Percentiles rank a stretch among this genome's conserved stretches.
Evolutionary conservation across 2,329 filamentous ascomycete genomes (phyloP).

Genomic region (Ustulina deusta): DNA sequence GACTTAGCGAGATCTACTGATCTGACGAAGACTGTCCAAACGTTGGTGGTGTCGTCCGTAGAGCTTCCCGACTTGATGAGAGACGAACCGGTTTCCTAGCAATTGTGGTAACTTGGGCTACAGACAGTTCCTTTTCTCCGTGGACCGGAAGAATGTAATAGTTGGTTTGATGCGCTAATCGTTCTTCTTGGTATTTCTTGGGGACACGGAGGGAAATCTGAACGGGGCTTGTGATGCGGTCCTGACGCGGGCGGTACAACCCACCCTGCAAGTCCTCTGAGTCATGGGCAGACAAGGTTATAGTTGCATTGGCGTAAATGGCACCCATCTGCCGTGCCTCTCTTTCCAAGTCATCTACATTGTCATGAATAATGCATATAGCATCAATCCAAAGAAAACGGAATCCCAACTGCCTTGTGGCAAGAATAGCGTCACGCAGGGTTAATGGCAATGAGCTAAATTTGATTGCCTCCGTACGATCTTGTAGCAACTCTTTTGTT

Average conservation of each 20-base stretch:
- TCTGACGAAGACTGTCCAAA: too few species aligned
- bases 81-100: too few species aligned
- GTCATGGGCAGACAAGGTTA: not conserved
- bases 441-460: not conserved
- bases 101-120: too few species aligned
- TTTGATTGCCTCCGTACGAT: not conserved
- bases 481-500: not conserved
- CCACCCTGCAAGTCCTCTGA: not conserved
- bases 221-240: not conserved
- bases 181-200: not conserved
- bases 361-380: not conserved
- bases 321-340: not conserved
- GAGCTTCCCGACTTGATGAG: too few species aligned
- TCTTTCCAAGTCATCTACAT: not conserved
- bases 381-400: slow-evolving; percentile 4
- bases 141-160: not conserved
- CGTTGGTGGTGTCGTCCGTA: too few species aligned
- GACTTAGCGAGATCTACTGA: too few species aligned
- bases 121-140: not conserved
- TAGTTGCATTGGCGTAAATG: not conserved
- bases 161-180: not conserved
- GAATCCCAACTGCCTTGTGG: not conserved
- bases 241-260: not conserved
- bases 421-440: not conserved
- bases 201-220: not conserved